A percentile compares a stretch with the other conserved stretches of the same genome.
These are phyloP conservation scores for Kwoniella bestiolae DNA, from an alignment of 768 basidiomycete species.

Conservation along the genomic window DNA sequence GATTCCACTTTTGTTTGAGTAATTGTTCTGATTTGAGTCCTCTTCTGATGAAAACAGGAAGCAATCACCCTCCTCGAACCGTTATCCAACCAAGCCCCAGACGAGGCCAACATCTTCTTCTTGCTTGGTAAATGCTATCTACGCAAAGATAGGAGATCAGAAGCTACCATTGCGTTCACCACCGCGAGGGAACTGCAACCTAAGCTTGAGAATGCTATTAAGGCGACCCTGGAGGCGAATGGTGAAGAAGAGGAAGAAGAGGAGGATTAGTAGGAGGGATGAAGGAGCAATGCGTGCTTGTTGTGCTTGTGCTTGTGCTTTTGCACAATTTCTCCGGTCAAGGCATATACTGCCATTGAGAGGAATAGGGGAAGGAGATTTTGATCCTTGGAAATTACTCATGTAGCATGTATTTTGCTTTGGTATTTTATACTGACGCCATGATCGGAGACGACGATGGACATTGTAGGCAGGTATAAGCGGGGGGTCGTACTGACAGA, in stretches of 20 bases:
- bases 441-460: neutral
- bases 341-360: too few relatives aligned
- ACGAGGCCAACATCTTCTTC: conserved; percentile 96
- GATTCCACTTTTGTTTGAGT: too few relatives aligned
- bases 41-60: conserved; percentile 61
- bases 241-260: conserved; percentile 70
- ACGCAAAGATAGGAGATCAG: conserved; percentile 73
- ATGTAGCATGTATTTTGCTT: neutral
- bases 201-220: conserved; percentile 74
- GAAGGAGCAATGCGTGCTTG: neutral
- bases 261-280: conserved; percentile 28
- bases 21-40: neutral
- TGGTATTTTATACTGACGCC: neutral
- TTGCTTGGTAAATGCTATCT: conserved; percentile 92
- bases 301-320: neutral
- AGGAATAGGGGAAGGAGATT: neutral
- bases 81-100: conserved; percentile 80
- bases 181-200: conserved; percentile 92
- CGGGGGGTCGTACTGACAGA: too few relatives aligned
- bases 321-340: too few relatives aligned
- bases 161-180: conserved; percentile 83
- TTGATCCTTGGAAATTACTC: neutral
- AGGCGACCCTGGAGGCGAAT: conserved; percentile 60
- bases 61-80: conserved; percentile 80
- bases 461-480: too few relatives aligned